Percentiles rank a stretch among this genome's conserved stretches.
Conservation (phyloP, 805 yeast genomes). For the Starmera caribaea region DNA sequence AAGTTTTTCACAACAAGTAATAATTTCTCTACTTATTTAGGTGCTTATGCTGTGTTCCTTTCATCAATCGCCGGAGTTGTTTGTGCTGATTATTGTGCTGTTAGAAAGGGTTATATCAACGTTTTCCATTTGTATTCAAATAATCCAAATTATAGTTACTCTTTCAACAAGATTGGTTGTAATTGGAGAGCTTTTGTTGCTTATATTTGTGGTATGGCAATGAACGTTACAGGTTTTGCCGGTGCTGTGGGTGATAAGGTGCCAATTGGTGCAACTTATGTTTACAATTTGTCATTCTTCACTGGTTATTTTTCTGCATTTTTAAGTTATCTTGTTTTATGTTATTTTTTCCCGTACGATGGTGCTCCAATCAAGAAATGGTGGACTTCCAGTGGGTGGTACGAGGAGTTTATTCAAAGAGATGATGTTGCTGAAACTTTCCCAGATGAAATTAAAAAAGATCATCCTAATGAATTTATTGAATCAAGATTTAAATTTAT, state of each 20-base stretch:
- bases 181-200: constrained; percentile 84
- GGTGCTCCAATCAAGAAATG: constrained; percentile 32
- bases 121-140: constrained; percentile 56
- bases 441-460: constrained; percentile 22
- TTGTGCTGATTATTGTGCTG: constrained; percentile 56
- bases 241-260: constrained; percentile 75
- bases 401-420: constrained; percentile 55
- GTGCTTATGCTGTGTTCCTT: constrained; percentile 76
- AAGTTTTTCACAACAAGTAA: constrained; percentile 59
- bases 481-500: constrained; percentile 12
- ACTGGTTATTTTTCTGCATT: constrained; percentile 61
- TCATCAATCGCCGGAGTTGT: constrained; percentile 78
- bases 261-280: constrained; percentile 67
- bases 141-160: constrained; percentile 34
- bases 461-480: background rate
- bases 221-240: constrained; percentile 81
- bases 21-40: constrained; percentile 68
- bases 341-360: constrained; percentile 40
- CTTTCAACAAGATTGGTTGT: constrained; percentile 51
- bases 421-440: constrained; percentile 57
- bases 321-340: constrained; percentile 42
- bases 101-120: constrained; percentile 63
- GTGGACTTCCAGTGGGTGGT: constrained; percentile 46
- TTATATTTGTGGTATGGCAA: constrained; percentile 69
- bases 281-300: constrained; percentile 68